These are phyloP conservation scores for Aspergillus fructus DNA, from an alignment of 2,329 filamentous ascomycete species.

Conservation along the genomic window DNA sequence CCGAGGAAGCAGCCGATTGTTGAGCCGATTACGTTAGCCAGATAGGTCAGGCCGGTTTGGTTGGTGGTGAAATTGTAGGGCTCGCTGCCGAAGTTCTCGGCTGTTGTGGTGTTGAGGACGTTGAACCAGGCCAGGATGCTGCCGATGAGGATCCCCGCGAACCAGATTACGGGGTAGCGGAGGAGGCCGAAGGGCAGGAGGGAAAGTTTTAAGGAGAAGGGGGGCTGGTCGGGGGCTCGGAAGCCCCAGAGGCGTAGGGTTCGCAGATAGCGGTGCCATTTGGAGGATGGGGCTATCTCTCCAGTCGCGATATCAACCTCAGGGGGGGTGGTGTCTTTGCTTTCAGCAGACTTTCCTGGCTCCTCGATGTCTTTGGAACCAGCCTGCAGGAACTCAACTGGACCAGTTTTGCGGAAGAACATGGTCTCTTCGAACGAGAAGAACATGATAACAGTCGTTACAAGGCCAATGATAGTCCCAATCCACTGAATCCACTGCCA, in stretches of 20 bases:
- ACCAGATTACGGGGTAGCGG: not conserved
- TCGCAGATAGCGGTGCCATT: too few species aligned
- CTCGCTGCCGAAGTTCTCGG: not conserved
- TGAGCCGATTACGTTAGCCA: not conserved
- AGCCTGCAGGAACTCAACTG: not conserved
- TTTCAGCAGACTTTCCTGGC: too few species aligned
- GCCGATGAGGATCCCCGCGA: conserved; percentile 1
- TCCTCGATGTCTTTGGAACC: not conserved
- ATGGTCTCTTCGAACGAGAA: conserved; percentile 9
- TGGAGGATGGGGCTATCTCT: too few species aligned
- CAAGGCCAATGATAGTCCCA: not conserved
- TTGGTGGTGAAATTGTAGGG: conserved; percentile 5
- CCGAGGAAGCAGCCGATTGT: conserved; percentile 4
- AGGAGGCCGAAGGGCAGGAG: not conserved
- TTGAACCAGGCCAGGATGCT: conserved; percentile 3
- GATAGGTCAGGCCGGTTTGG: not conserved
- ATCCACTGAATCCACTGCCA: conserved; percentile 7
- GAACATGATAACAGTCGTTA: not conserved
- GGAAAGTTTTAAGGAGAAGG: not conserved
- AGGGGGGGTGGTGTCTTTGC: not conserved
- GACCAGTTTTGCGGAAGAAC: not conserved
- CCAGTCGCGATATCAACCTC: not conserved
- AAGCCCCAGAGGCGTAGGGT: too few species aligned
- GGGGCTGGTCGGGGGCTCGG: too few species aligned
- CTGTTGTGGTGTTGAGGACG: not conserved